Evolutionary conservation across 2,329 filamentous ascomycete genomes (phyloP).

Genomic region (Tolypocladium inflatum): DNA sequence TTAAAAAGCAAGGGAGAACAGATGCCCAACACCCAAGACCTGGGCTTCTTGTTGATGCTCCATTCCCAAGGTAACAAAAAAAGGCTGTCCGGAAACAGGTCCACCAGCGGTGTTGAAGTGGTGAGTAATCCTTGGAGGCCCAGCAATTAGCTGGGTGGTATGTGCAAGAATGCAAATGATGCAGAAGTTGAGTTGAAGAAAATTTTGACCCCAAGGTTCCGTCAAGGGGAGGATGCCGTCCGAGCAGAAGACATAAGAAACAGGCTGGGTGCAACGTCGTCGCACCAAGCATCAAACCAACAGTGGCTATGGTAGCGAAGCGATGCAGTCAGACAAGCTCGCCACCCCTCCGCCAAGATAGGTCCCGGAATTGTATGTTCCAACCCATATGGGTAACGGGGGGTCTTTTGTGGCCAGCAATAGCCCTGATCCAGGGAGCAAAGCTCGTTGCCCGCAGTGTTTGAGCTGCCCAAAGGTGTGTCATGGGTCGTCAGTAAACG

Average conservation of each 20-base stretch:
- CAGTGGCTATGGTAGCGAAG: neutral
- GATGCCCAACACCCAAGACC: neutral
- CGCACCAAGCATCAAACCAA: neutral
- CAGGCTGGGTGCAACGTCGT: neutral
- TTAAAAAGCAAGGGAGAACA: neutral
- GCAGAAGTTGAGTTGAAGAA: neutral
- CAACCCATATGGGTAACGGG: neutral
- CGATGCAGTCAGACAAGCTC: neutral
- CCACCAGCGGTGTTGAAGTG: conserved; percentile 1
- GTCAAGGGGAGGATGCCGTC: neutral
- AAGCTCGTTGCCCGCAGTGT: neutral
- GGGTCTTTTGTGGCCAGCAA: neutral
- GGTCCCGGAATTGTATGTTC: neutral
- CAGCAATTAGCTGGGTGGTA: neutral
- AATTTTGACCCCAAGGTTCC: neutral
- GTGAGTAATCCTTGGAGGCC: neutral
- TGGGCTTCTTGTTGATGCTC: neutral
- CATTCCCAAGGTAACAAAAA: neutral
- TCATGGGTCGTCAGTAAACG: neutral
- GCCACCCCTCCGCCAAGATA: neutral
- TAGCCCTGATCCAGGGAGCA: neutral
- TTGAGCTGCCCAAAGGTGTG: neutral
- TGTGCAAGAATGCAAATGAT: neutral
- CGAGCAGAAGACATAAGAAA: neutral
- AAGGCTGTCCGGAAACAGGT: neutral